Conservation (phyloP, 306 rosid genomes). For the Citrullus mucosospermus region DNA sequence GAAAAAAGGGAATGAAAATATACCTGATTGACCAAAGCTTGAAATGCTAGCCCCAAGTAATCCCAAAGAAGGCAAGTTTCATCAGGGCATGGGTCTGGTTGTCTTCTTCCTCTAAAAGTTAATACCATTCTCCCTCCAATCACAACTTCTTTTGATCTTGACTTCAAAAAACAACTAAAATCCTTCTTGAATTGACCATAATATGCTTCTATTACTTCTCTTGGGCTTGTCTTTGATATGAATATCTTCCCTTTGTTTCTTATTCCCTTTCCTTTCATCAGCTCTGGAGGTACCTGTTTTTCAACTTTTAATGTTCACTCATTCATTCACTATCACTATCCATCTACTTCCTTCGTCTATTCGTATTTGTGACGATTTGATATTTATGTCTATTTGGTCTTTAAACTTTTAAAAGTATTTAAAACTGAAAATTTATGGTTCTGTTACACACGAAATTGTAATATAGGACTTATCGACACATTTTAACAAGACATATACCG, state of each 20-base stretch:
- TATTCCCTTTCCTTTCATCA: not conserved
- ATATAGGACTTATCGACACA: too few relatives aligned
- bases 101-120: slow-evolving; percentile 18
- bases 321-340: not conserved
- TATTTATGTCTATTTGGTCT: too few relatives aligned
- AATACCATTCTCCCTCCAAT: slow-evolving; percentile 33
- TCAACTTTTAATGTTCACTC: not conserved
- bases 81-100: slow-evolving; percentile 5
- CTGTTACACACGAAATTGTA: too few relatives aligned
- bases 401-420: too few relatives aligned
- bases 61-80: slow-evolving; percentile 5
- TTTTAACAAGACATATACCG: too few relatives aligned
- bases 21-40: not conserved
- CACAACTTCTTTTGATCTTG: slow-evolving; percentile 25
- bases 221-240: slow-evolving; percentile 19
- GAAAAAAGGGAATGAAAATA: too few relatives aligned
- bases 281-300: slow-evolving; percentile 19
- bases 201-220: slow-evolving; percentile 15
- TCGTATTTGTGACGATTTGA: too few relatives aligned
- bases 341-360: too few relatives aligned
- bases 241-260: slow-evolving; percentile 20
- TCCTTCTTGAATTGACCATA: slow-evolving; percentile 22
- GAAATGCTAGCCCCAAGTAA: slow-evolving; percentile 14
- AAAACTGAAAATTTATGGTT: too few relatives aligned
- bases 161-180: slow-evolving; percentile 20